phyloP scores from a whole-genome alignment of 2,329 filamentous ascomycete species.

The Penicillium hordei region DNA sequence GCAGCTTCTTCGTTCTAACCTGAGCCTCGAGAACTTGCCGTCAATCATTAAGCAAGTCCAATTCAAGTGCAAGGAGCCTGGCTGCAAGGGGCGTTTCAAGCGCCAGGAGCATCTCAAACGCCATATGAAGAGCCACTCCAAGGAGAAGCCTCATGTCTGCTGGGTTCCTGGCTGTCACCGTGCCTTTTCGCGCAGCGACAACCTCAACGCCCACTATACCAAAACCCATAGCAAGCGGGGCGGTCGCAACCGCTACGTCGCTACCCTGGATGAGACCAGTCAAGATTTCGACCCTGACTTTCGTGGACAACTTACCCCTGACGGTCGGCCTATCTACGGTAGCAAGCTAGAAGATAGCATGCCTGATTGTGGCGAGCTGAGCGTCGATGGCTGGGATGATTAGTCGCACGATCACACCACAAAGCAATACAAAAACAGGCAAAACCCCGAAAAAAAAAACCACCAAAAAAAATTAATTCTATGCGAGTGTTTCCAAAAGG shows the following conservation, averaged over 20 bases:
- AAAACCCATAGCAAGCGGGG: slow-evolving; percentile 50
- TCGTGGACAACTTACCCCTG: slow-evolving; percentile 43
- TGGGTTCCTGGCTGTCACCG: slow-evolving; percentile 47
- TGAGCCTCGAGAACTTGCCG: slow-evolving; percentile 40
- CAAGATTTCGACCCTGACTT: slow-evolving; percentile 47
- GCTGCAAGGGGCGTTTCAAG: slow-evolving; percentile 49
- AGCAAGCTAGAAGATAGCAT: slow-evolving; percentile 39
- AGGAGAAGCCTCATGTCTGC: slow-evolving; percentile 46
- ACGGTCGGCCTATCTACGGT: slow-evolving; percentile 44
- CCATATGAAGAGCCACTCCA: slow-evolving; percentile 50
- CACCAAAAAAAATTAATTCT: neutral
- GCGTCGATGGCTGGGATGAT: slow-evolving; percentile 37
- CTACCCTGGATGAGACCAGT: slow-evolving; percentile 46
- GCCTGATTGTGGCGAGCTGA: slow-evolving; percentile 34
- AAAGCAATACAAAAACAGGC: slow-evolving; percentile 2
- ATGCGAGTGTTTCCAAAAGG: neutral
- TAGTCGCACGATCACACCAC: slow-evolving; percentile 18
- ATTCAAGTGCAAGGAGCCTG: slow-evolving; percentile 44
- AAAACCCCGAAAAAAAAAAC: slow-evolving; percentile 3
- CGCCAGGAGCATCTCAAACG: slow-evolving; percentile 52
- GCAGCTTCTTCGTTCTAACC: slow-evolving; percentile 26
- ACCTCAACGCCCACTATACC: slow-evolving; percentile 48
- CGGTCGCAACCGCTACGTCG: slow-evolving; percentile 48
- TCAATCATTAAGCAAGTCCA: slow-evolving; percentile 43
- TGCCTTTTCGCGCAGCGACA: slow-evolving; percentile 47